Percentiles rank a stretch among this genome's conserved stretches.
These are phyloP conservation scores for Candolleomyces eurysporus DNA, from an alignment of 768 basidiomycete genomes.

Conservation along the genomic window DNA sequence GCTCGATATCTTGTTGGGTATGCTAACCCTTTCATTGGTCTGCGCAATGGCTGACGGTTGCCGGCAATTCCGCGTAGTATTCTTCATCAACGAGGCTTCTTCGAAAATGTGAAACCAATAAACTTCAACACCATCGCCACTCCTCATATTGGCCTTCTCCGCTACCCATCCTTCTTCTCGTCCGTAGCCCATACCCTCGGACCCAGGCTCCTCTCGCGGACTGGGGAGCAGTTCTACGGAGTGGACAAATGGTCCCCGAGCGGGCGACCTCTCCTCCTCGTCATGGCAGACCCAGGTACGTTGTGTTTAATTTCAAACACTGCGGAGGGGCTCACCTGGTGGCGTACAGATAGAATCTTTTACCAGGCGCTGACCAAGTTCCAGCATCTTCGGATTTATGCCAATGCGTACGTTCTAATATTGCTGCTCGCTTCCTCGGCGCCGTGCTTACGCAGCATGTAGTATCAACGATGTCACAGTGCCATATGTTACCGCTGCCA, in stretches of 20 bases:
- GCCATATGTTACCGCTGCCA: conserved; percentile 76
- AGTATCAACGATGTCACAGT: conserved; percentile 79
- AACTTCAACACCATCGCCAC: conserved; percentile 86
- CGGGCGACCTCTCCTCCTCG: conserved; percentile 66
- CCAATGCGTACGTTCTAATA: conserved; percentile 62
- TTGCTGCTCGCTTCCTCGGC: not conserved
- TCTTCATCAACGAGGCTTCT: conserved; percentile 67
- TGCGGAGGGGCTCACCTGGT: not conserved
- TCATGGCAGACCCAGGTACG: conserved; percentile 79
- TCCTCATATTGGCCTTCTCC: conserved; percentile 75
- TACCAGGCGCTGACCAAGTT: conserved; percentile 70
- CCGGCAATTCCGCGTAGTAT: conserved; percentile 38
- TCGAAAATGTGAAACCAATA: conserved; percentile 64
- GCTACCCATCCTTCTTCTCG: conserved; percentile 60
- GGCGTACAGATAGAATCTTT: conserved; percentile 63
- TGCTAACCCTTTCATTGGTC: conserved; percentile 14
- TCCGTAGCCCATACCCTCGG: conserved; percentile 54
- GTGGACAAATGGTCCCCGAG: conserved; percentile 69
- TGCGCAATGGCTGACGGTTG: not conserved
- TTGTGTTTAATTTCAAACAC: not conserved
- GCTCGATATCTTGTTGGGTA: conserved; percentile 77
- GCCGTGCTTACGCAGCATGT: not conserved
- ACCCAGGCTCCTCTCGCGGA: conserved; percentile 68
- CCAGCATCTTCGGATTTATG: conserved; percentile 70
- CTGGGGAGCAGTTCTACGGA: conserved; percentile 77